Conservation (phyloP, 306 rosid genomes). For the Crotalaria pallida region DNA sequence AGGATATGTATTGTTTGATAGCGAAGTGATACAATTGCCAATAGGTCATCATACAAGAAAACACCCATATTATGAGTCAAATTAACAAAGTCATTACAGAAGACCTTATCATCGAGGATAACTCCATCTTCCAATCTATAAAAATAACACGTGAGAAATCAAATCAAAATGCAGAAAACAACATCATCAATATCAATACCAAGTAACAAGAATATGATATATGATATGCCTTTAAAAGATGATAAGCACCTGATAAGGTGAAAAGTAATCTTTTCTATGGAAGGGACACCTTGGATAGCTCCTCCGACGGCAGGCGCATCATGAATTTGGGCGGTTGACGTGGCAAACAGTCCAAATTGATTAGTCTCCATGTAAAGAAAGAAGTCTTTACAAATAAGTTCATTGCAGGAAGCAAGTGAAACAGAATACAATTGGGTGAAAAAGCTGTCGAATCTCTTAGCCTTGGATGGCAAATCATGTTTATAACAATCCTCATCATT, state of each 20-base stretch:
- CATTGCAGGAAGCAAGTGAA: slow-evolving; percentile 78
- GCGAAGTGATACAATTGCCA: slow-evolving; percentile 95
- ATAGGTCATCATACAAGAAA: slow-evolving; percentile 91
- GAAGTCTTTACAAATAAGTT: slow-evolving; percentile 86
- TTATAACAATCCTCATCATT: slow-evolving; percentile 67
- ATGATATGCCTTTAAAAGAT: not conserved
- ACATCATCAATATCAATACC: not conserved
- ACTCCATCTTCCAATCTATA: slow-evolving; percentile 91
- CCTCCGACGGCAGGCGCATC: slow-evolving; percentile 75
- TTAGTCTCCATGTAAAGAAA: slow-evolving; percentile 81
- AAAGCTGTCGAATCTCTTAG: slow-evolving; percentile 82
- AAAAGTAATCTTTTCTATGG: slow-evolving; percentile 84
- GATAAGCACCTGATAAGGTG: slow-evolving; percentile 66
- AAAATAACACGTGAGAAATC: slow-evolving; percentile 16
- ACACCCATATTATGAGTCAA: slow-evolving; percentile 84
- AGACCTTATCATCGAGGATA: slow-evolving; percentile 72
- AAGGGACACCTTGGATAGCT: slow-evolving; percentile 85
- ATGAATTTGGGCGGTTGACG: slow-evolving; percentile 69
- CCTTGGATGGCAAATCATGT: slow-evolving; percentile 67
- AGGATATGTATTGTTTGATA: slow-evolving; percentile 79
- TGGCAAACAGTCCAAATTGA: slow-evolving; percentile 82
- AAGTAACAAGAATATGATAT: slow-evolving; percentile 6
- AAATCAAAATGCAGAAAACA: not conserved
- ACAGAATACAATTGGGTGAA: slow-evolving; percentile 68
- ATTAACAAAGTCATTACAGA: slow-evolving; percentile 78